These are phyloP conservation scores for Naganishia onofrii DNA, from an alignment of 768 basidiomycete species.

Conservation along the genomic window DNA sequence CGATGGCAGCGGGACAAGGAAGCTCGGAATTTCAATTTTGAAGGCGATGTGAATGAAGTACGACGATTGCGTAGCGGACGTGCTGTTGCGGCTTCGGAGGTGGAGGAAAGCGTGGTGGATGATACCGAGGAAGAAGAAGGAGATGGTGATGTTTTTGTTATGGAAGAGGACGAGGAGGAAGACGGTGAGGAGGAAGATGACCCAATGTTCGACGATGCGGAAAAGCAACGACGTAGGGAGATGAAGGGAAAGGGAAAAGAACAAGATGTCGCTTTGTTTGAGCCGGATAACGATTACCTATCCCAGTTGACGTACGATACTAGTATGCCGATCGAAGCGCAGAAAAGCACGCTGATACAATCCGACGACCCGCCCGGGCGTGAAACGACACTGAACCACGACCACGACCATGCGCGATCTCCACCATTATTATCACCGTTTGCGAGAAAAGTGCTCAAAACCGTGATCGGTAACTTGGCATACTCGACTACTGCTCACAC, in stretches of 20 bases:
- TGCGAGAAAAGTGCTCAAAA: conserved; percentile 1
- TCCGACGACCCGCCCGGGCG: no score
- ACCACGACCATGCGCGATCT: not conserved
- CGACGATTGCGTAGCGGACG: conserved; percentile 45
- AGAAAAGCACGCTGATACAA: not conserved
- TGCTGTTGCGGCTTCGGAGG: conserved; percentile 29
- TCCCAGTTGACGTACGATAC: conserved; percentile 20
- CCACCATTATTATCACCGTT: conserved; percentile 2
- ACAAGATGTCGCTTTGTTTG: not conserved
- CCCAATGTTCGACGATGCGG: not conserved
- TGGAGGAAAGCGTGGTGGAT: conserved; percentile 12
- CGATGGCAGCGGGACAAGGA: conserved; percentile 40
- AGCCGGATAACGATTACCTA: conserved; percentile 12
- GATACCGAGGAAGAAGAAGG: conserved; percentile 25
- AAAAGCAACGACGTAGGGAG: not conserved
- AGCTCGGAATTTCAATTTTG: conserved; percentile 49
- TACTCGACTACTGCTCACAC: not conserved
- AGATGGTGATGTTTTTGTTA: conserved; percentile 10
- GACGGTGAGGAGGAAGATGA: conserved; percentile 16
- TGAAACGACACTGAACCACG: not conserved
- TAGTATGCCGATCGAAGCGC: conserved; percentile 19
- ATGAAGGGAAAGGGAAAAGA: conserved; percentile 17
- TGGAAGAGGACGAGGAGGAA: not conserved
- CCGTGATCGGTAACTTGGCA: conserved; percentile 29
- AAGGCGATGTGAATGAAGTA: conserved; percentile 47